Evolutionary conservation across 1,284 basidiomycete genomes (phyloP).

Genomic region (Pseudozyma hubeiensis): DNA sequence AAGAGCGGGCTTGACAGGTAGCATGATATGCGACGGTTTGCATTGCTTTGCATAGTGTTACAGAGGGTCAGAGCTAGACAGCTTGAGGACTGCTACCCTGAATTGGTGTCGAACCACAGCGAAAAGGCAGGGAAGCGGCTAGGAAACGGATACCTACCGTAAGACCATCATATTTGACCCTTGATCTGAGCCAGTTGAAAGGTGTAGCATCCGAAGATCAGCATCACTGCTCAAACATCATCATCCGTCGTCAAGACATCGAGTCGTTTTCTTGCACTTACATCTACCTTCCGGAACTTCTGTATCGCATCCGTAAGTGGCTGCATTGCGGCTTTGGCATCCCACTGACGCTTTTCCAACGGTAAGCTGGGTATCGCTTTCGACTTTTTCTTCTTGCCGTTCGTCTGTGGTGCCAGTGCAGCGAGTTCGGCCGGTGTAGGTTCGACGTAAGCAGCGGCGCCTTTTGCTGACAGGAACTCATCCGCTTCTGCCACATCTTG

Average conservation of each 20-base stretch:
- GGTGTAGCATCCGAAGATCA: too few species aligned
- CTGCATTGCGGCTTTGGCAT: constrained; percentile 71
- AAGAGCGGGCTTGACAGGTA: too few species aligned
- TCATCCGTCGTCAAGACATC: not conserved
- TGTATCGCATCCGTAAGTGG: constrained; percentile 70
- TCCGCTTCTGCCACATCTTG: constrained; percentile 76
- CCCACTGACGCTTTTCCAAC: constrained; percentile 69
- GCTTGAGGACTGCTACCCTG: too few species aligned
- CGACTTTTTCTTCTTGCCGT: constrained; percentile 39
- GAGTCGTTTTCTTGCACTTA: constrained; percentile 58
- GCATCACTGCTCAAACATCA: not conserved
- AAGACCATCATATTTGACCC: constrained; percentile 54
- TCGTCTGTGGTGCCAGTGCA: constrained; percentile 12
- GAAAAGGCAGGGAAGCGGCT: too few species aligned
- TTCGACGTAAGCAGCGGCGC: constrained; percentile 76
- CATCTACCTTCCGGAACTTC: constrained; percentile 72
- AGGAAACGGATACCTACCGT: constrained; percentile 10
- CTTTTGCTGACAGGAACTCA: constrained; percentile 79
- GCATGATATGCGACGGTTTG: too few species aligned
- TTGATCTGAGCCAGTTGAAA: constrained; percentile 36
- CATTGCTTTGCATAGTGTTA: not conserved
- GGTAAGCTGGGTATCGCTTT: constrained; percentile 41
- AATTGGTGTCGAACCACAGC: not conserved
- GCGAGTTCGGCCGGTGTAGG: constrained; percentile 54
- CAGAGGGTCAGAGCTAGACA: too few species aligned